Evolutionary conservation across 2,329 filamentous ascomycete species (phyloP).

Genomic region (Nemania sp.): DNA sequence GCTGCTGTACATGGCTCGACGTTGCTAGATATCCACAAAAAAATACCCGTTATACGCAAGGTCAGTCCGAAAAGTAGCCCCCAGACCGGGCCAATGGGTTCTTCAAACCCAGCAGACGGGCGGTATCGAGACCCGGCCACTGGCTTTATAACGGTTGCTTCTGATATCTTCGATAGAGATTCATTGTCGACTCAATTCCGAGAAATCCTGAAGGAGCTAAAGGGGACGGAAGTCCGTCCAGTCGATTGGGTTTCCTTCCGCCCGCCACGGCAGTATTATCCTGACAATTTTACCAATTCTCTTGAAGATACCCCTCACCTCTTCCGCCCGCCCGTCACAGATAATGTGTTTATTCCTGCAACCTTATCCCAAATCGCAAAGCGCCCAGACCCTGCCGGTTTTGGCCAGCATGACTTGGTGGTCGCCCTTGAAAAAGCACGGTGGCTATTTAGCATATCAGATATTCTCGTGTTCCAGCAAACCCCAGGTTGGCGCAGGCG

Average conservation of each 20-base stretch:
- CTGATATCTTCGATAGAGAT: not conserved
- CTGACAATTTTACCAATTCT: constrained; percentile 31
- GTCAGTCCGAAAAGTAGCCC: not conserved
- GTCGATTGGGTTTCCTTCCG: constrained; percentile 30
- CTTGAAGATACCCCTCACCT: constrained; percentile 25
- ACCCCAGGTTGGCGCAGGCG: not conserved
- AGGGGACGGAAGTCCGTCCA: not conserved
- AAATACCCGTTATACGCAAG: constrained; percentile 2
- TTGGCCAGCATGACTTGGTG: not conserved
- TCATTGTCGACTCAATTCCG: not conserved
- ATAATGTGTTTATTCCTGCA: constrained; percentile 20
- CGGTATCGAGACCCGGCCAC: not conserved
- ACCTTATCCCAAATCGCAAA: not conserved
- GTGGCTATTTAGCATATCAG: not conserved
- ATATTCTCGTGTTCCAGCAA: constrained; percentile 1
- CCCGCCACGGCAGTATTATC: constrained; percentile 33
- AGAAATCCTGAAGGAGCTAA: not conserved
- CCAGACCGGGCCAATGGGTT: not conserved
- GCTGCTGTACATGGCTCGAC: constrained; percentile 35
- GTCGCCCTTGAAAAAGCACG: not conserved
- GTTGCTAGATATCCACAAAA: constrained; percentile 20
- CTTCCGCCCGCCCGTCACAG: constrained; percentile 8
- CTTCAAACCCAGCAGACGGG: not conserved
- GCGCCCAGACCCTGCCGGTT: not conserved
- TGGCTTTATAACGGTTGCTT: not conserved